Evolutionary conservation across 176 grass and related monocot species (phyloP).

Genomic region (Triticum turgidum): DNA sequence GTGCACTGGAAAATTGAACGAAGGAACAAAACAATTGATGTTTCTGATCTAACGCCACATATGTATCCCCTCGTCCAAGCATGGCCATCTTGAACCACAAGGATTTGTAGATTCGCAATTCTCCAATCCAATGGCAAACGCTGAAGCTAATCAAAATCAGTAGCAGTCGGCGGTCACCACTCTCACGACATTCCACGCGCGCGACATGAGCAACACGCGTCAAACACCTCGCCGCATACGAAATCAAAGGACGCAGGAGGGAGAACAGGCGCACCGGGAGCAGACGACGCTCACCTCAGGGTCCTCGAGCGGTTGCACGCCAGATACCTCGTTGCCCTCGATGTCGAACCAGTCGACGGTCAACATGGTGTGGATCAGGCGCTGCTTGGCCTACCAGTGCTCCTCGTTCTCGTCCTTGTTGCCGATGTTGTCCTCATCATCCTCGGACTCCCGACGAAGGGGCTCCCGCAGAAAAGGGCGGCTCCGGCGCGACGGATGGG

Average conservation of each 20-base stretch:
- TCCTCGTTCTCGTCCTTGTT: slow-evolving; percentile 19
- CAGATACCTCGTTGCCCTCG: slow-evolving; percentile 75
- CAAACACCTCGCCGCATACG: neutral
- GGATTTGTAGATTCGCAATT: neutral
- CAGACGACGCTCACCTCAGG: slow-evolving; percentile 29
- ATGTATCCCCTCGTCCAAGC: neutral
- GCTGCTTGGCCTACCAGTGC: slow-evolving; percentile 24
- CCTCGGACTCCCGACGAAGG: slow-evolving; percentile 25
- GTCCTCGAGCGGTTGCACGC: slow-evolving; percentile 34
- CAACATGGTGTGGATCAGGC: slow-evolving; percentile 56
- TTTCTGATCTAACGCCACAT: neutral
- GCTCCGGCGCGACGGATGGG: too few relatives aligned
- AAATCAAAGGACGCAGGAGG: neutral
- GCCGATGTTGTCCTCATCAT: slow-evolving; percentile 24
- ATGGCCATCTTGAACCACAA: neutral
- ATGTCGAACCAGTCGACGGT: slow-evolving; percentile 82
- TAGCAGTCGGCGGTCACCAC: too few relatives aligned
- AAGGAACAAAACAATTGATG: too few relatives aligned
- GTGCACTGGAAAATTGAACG: neutral
- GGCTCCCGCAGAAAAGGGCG: too few relatives aligned
- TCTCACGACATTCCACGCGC: too few relatives aligned
- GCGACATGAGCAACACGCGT: neutral
- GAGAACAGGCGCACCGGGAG: neutral
- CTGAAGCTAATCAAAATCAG: too few relatives aligned
- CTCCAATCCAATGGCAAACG: neutral